Base-by-base conservation (phyloP, 139 green algal species). In the Chlorella sp. region DNA sequence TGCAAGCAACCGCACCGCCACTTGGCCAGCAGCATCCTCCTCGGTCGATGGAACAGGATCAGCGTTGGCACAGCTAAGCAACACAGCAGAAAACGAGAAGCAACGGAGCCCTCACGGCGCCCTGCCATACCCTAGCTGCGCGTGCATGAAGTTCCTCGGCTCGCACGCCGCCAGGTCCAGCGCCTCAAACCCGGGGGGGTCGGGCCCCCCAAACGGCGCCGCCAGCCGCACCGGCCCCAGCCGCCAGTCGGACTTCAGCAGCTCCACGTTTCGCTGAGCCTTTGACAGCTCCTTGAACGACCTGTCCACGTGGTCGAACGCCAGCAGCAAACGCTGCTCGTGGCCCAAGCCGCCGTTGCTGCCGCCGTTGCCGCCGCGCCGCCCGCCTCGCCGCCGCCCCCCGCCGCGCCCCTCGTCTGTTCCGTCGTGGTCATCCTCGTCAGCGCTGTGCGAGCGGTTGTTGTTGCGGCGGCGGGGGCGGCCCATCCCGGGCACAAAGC, bases 221-320 rank as follows among this genome's bases (percentile, higher is more conserved):
- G 77, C 76, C 77, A 86, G 76, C 34, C 81, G 72, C 50, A 86
- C 5, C 14, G 69, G 69, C 2, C 81, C 81, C 62, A 86, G 68
- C 27, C 81, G 71, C 81, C 81, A 86, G 55, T 86, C 81, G n/a
- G 70, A 59, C 61, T 75, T 70, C 51, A 86, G 71, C 74, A 83
- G 74, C 51, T 75, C 61, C n/a, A 74, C 71, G 49, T 86, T 86
- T 0, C 22, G 30, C 1, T 30, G 3, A 0, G 81, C 74, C 14
- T 69, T 69, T 1, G 62, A 35, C 70, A 86, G 50, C 76, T 82
- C 67, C 33, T 70, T 70, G 64, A 35, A 50, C 22, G 23, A 36
- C 22, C 30, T 27, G 64, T 70, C 64, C 32, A 42, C 64, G 31
- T 70, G 64, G 64, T 70, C 64, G 27, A 32, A 70, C 5, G 64